Base-by-base conservation (phyloP, 441 rosid species). In the Geranium incanum region DNA sequence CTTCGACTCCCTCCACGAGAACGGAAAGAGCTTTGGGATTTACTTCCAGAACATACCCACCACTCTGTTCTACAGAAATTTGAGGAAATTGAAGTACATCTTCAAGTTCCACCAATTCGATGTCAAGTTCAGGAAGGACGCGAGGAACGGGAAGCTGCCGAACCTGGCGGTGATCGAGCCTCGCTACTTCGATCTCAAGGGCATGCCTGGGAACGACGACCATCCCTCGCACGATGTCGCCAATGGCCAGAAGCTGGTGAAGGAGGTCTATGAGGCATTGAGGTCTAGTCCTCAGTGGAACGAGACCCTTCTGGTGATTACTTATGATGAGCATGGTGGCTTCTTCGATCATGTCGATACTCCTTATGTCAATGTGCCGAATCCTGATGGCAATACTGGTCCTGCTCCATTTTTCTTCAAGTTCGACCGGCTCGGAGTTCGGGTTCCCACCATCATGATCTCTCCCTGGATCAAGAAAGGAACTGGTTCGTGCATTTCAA, bases 381-480 rank as follows among this genome's bases (percentile, higher is more conserved):
- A 73, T 69, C 98, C 97, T 1, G 98, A 94, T 82, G 98, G 97
- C 2, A 94, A 85, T 71, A 87, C 88, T 28, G 98, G 97, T 18
- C 98, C 98, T 79, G 90, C 96, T 9, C 98, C 98, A 70, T 89
- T 67, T 71, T 91, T 94, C 81, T 89, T 94, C 84, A 91, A 91
- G 82, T 91, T 94, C 39, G 95, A 94, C 67, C 83, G 96, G 74
- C 89, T 94, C 59, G 98, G 97, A 9, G 97, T 94, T 75, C 93
- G 97, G 19, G 96, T 91, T 38, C 97, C 98, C 0, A 91, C 97
- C 11, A 91, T 94, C 36, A 91, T 93, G 98, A 87, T 91, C 69
- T 94, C 98, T 39, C 98, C 98, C 71, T 91, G 97, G 97, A 89
- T 94, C 81, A 85, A 86, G 82, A 91, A 93, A 83, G 89, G 98